Percentiles rank a stretch among this genome's conserved stretches.
Evolutionary conservation across 495 filamentous ascomycete species (phyloP).

Genomic region (Cudoniella acicularis): DNA sequence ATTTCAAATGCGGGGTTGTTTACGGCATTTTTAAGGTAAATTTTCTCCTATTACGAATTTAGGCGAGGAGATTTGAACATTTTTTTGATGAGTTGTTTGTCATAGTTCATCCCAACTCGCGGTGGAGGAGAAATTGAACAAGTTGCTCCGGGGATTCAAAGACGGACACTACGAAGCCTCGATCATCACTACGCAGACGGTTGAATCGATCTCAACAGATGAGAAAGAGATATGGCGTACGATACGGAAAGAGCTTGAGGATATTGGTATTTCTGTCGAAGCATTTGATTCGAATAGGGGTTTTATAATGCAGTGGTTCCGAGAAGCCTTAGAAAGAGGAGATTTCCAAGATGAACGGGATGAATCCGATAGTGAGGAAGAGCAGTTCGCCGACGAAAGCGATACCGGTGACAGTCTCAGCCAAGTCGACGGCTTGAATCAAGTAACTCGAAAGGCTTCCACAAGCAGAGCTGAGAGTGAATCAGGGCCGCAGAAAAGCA

Average conservation of each 20-base stretch:
- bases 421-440: not conserved
- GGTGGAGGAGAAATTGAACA: conserved; percentile 5
- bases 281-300: conserved; percentile 36
- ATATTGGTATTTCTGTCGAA: conserved; percentile 29
- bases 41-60: too few species aligned
- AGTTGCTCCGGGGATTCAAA: conserved; percentile 6
- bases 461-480: too few species aligned
- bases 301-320: conserved; percentile 32
- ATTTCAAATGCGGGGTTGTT: not conserved
- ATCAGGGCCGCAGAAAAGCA: too few species aligned
- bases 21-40: conserved; percentile 6
- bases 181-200: not conserved
- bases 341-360: too few species aligned
- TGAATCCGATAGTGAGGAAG: not conserved
- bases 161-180: conserved; percentile 13
- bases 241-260: not conserved
- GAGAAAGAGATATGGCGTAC: conserved; percentile 12
- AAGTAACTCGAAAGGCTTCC: not conserved
- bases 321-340: conserved; percentile 30
- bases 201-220: conserved; percentile 21
- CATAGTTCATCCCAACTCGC: conserved; percentile 1
- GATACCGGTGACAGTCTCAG: not conserved
- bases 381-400: not conserved
- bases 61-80: too few species aligned
- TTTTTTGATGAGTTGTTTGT: too few species aligned